Base-by-base conservation (phyloP, 225 moss, liverwort and hornwort species). In the Pleurozium schreberi region DNA sequence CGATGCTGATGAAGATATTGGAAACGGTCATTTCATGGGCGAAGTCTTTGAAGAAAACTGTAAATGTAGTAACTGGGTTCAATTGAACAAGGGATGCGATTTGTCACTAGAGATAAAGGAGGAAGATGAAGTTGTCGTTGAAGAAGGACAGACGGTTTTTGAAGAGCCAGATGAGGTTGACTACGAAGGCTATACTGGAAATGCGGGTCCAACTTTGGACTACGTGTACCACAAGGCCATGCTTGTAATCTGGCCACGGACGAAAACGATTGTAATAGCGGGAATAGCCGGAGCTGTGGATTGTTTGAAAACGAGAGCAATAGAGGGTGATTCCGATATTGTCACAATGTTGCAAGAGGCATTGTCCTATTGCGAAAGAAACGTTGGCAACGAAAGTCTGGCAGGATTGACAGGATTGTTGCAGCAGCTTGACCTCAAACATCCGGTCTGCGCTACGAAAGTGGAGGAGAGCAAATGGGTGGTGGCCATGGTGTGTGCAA, bases 401-500 rank as follows among this genome's bases (percentile, higher is more conserved):
- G 85, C 63, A 30, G 52, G 88, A 50, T 74, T 63, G 31, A 23
- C 22, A 62, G 82, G 82, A 82, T n/a, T n/a, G n/a, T n/a, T n/a
- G n/a, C n/a, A n/a, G 78, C 74, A 30, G 23, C 75, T 55, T 34
- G 69, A 78, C n/a, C 26, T 68, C 68, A 70, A 80, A 5, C 38
- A 81, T 40, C 28, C 88, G 8, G 28, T 43, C 49, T 86, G 88
- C 30, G 88, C 62, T 19, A 82, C 58, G 74, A 87, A 91, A 47
- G 91, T 85, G 12, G 88, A 85, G 59, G 88, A 88, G 52, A 92
- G 92, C 79, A 89, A 77, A 70, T 80, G 88, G 36, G 74, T 45
- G 83, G 79, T 8, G 31, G 92, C 91, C 93, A 93, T 93, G 75
- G 81, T 49, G 86, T 45, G 38, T 58, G 47, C 83, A 73, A 53